Evolutionary conservation across 1,284 basidiomycete genomes (phyloP).

Genomic region (Rhodotorula sp.): DNA sequence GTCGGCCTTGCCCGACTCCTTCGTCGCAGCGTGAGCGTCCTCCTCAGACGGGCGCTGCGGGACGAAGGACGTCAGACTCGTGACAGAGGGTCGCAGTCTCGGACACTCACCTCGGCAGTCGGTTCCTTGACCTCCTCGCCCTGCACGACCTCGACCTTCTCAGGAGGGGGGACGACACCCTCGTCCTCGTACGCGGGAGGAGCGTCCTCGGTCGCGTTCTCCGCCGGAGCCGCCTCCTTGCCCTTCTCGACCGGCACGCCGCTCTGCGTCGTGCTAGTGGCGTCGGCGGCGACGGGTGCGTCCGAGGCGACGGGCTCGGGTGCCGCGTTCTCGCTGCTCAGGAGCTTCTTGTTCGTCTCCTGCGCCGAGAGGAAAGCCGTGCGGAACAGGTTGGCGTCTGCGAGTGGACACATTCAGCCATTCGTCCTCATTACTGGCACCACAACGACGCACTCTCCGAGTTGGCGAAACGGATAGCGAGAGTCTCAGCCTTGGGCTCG

Average conservation of each 20-base stretch:
- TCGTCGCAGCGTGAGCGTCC: slow-evolving; percentile 33
- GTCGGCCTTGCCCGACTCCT: slow-evolving; percentile 19
- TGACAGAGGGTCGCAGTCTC: background rate
- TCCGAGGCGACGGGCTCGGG: slow-evolving; percentile 38
- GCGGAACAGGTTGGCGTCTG: slow-evolving; percentile 87
- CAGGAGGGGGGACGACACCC: slow-evolving; percentile 23
- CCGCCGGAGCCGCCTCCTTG: slow-evolving; percentile 28
- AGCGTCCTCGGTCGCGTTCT: slow-evolving; percentile 22
- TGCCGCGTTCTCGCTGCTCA: slow-evolving; percentile 48
- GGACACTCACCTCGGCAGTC: slow-evolving; percentile 28
- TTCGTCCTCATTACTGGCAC: fast-evolving
- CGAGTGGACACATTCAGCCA: background rate
- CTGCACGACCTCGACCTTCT: slow-evolving; percentile 37
- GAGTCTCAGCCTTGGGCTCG: slow-evolving; percentile 84
- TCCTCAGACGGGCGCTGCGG: slow-evolving; percentile 23
- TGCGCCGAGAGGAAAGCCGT: slow-evolving; percentile 79
- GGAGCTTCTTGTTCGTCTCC: slow-evolving; percentile 60
- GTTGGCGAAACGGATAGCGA: slow-evolving; percentile 98
- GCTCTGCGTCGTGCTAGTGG: slow-evolving; percentile 16
- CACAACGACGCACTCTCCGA: slow-evolving; percentile 74
- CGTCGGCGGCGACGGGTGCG: slow-evolving; percentile 30
- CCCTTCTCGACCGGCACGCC: slow-evolving; percentile 32
- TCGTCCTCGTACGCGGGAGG: slow-evolving; percentile 32
- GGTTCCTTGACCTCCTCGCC: slow-evolving; percentile 36
- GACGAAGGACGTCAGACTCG: background rate